Evolutionary conservation across 306 rosid genomes (phyloP).

Genomic region (Quercus ilex): DNA sequence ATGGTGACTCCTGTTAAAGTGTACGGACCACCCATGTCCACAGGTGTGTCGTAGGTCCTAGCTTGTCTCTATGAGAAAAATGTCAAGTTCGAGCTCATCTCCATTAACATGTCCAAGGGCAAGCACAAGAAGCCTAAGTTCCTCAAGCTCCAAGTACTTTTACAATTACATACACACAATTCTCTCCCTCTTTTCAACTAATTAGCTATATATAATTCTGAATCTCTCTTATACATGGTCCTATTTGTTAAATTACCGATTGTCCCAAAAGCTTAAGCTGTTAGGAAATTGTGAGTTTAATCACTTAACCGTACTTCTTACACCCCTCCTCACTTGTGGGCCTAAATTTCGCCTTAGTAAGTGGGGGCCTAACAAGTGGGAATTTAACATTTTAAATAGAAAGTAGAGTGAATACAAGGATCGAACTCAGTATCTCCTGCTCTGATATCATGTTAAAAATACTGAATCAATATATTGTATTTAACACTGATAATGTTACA

Average conservation of each 20-base stretch:
- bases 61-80: slow-evolving; percentile 79
- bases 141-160: slow-evolving; percentile 58
- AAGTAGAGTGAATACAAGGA: too few relatives aligned
- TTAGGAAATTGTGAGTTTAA: too few relatives aligned
- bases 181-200: background rate
- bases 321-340: too few relatives aligned
- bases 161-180: background rate
- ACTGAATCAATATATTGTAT: too few relatives aligned
- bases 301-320: too few relatives aligned
- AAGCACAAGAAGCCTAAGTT: slow-evolving; percentile 71
- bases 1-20: slow-evolving; percentile 70
- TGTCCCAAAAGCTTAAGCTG: too few relatives aligned
- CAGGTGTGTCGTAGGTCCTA: slow-evolving; percentile 72
- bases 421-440: too few relatives aligned
- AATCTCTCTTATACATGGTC: background rate
- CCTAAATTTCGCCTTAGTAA: too few relatives aligned
- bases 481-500: slow-evolving; percentile 4
- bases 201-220: background rate
- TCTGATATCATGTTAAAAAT: too few relatives aligned
- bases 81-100: slow-evolving; percentile 47
- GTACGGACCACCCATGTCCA: slow-evolving; percentile 77
- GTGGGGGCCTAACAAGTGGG: too few relatives aligned
- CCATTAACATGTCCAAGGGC: slow-evolving; percentile 74
- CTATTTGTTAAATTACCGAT: too few relatives aligned
- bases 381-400: too few relatives aligned